These are phyloP conservation scores for Phoenix dactylifera DNA, from an alignment of 176 grass and related monocot species.

Conservation along the genomic window DNA sequence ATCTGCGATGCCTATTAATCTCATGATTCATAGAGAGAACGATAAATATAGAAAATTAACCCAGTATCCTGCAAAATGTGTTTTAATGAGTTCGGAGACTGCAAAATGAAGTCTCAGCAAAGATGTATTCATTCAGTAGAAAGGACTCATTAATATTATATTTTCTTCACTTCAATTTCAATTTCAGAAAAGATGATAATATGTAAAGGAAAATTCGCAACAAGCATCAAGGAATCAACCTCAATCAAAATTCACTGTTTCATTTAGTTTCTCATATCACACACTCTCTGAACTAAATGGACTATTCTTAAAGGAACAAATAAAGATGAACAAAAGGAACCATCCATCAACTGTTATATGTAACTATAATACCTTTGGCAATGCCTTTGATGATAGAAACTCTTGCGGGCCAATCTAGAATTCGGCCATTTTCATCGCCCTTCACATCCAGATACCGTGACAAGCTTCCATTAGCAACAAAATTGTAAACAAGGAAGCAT, in stretches of 20 bases:
- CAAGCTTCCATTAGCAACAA: constrained; percentile 70
- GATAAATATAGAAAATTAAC: no score
- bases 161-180: no score
- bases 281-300: neutral
- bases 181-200: no score
- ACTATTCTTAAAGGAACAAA: neutral
- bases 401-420: constrained; percentile 70
- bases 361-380: constrained; percentile 62
- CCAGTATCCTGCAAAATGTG: no score
- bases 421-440: neutral
- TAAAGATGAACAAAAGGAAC: constrained; percentile 23
- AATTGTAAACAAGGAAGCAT: constrained; percentile 90
- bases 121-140: no score
- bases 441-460: constrained; percentile 55
- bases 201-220: neutral
- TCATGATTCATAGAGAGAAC: no score
- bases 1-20: no score
- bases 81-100: no score
- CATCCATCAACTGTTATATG: neutral
- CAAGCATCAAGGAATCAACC: neutral
- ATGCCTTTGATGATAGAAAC: constrained; percentile 84
- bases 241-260: neutral
- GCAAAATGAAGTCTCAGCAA: no score
- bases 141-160: no score
- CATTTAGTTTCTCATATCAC: neutral